Base-by-base conservation (phyloP, 192 early-diverging fungal genomes). In the Podila verticillata region DNA sequence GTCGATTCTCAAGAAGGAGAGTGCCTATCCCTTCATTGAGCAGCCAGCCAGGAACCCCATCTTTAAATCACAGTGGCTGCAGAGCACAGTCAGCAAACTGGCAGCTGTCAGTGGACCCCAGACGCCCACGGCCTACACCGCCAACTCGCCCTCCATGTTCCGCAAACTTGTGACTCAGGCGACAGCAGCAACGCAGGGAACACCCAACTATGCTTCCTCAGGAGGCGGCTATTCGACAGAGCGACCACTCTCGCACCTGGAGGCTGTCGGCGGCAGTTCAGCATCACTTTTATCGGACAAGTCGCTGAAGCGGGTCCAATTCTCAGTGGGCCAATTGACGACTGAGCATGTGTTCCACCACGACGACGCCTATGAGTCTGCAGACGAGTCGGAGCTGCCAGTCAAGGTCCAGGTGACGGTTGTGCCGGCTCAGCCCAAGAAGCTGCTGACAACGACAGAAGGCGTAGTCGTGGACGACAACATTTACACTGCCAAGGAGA, bases 221-320 rank as follows among this genome's bases (percentile, higher is more conserved):
- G n/a, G 54, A 47, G 19, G 28, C 44, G 7, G 6, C 8, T 54
- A n/a, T 24, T 54, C 51, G 24, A 24, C 51, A 24, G 77, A 68
- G 35, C 44, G 63, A 36, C 47, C 69, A 8, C 61, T 63, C 51
- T 57, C 77, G 3, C 31, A 64, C 3, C 26, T 72, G 31, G 70
- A 79, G 39, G 57, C 69, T 12, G 28, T 64, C 4, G 61, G 31
- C 17, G 72, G 70, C 29, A 30, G 29, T 32, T 57, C 66, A 7
- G 15, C 65, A 0, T 80, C 77, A 8, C 34, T 80, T 17, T 61
- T 80, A 0, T 80, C 77, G 4, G 69, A 72, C 54, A 83, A 83
- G 28, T 65, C 68, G 9, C 49, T 89, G 35, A 89, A 89, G 64
- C 68, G 86, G 51, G 88, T 89, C 3, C 78, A 87, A 22, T 89